A percentile compares a stretch with the other conserved stretches of the same genome.
phyloP scores from a whole-genome alignment of 2,329 filamentous ascomycete species.

The Trichoderma koningiopsis region DNA sequence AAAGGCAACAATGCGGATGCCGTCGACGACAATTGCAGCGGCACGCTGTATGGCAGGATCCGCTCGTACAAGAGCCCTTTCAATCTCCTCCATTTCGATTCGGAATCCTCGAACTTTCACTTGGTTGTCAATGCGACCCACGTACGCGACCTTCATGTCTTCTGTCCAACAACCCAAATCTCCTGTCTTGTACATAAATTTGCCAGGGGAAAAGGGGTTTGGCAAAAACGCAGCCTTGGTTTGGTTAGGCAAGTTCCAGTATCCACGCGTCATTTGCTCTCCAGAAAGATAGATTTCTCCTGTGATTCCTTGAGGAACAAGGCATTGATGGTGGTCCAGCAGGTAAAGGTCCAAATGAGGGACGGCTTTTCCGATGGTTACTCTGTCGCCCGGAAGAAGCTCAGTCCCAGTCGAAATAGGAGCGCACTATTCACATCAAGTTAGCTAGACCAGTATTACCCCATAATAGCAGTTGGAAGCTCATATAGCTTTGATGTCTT shows the following conservation, averaged over 20 bases:
- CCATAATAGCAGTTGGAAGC: background rate
- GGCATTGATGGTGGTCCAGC: background rate
- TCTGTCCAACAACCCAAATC: slow-evolving; percentile 3
- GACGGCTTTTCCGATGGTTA: background rate
- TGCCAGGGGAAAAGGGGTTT: background rate
- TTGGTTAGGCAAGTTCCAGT: background rate
- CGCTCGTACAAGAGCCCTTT: background rate
- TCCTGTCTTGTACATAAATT: background rate
- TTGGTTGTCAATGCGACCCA: slow-evolving; percentile 4
- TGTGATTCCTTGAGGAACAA: background rate
- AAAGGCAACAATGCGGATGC: background rate
- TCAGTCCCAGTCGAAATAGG: slow-evolving; percentile 4
- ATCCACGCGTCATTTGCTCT: background rate
- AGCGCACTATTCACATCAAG: background rate
- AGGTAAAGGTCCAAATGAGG: background rate
- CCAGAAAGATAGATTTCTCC: slow-evolving; percentile 8
- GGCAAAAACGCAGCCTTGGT: background rate
- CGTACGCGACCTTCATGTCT: background rate
- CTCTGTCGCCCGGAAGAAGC: background rate
- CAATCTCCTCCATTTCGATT: slow-evolving; percentile 8
- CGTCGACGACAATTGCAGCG: background rate
- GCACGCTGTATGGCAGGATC: background rate
- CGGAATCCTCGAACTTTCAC: background rate
- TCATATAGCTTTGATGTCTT: background rate
- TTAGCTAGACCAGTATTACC: background rate